Conservation (phyloP, 1,284 basidiomycete species). For the Meripilus lineatus region DNA sequence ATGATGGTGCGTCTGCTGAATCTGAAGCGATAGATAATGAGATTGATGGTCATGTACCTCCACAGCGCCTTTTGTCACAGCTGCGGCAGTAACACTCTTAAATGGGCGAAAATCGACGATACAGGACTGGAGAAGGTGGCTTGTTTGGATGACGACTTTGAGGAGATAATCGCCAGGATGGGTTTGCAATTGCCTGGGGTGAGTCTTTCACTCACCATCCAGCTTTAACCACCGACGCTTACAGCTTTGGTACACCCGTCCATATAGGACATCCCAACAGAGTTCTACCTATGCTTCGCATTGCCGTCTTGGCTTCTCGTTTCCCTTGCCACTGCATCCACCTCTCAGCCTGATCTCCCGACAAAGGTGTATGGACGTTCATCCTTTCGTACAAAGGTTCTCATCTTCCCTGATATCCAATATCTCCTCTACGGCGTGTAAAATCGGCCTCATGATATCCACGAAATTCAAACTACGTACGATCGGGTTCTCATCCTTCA, state of each 20-base stretch:
- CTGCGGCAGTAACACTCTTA: constrained; percentile 65
- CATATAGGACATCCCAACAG: constrained; percentile 66
- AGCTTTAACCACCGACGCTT: constrained; percentile 8
- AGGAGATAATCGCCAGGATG: constrained; percentile 63
- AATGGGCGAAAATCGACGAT: constrained; percentile 62
- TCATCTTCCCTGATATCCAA: constrained; percentile 64
- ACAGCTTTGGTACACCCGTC: constrained; percentile 7
- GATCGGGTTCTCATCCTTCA: constrained; percentile 69
- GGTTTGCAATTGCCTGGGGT: constrained; percentile 61
- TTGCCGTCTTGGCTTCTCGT: constrained; percentile 57
- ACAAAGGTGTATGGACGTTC: constrained; percentile 45
- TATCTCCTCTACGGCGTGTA: constrained; percentile 64
- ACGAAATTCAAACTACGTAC: no score
- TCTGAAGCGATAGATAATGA: constrained; percentile 57
- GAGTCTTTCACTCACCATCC: no score
- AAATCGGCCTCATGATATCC: constrained; percentile 54
- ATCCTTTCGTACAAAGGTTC: constrained; percentile 57
- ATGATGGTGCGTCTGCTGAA: constrained; percentile 25
- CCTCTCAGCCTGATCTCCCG: constrained; percentile 47
- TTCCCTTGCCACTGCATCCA: constrained; percentile 57
- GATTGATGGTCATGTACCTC: constrained; percentile 68
- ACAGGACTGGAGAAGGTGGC: constrained; percentile 52
- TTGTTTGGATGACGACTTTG: constrained; percentile 71
- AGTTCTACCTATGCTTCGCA: constrained; percentile 56
- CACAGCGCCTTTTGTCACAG: constrained; percentile 70